Percentiles rank a stretch among this genome's conserved stretches.
Conservation (phyloP, 768 basidiomycete genomes). For the Suillus decipiens region DNA sequence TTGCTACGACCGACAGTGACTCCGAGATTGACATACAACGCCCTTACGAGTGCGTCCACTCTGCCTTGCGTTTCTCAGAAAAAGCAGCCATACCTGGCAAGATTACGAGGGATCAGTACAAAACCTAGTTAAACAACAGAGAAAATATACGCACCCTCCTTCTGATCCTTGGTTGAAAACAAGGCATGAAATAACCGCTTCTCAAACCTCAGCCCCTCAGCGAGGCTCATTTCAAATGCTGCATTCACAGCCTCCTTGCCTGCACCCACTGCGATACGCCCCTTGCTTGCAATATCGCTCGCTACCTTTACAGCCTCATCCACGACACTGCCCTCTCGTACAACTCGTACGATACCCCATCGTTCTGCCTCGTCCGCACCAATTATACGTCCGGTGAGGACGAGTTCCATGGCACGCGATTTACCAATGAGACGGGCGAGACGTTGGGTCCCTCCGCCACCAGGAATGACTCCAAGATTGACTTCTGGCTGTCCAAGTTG, state of each 20-base stretch:
- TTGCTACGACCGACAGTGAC: too few species aligned
- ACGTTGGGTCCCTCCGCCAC: constrained; percentile 92
- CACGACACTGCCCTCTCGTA: constrained; percentile 78
- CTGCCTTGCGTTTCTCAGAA: constrained; percentile 87
- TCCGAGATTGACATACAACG: too few species aligned
- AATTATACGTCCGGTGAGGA: constrained; percentile 84
- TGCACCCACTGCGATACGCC: constrained; percentile 80
- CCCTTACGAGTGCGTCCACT: constrained; percentile 61
- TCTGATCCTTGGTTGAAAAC: constrained; percentile 94
- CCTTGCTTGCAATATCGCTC: constrained; percentile 76
- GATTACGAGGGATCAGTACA: constrained; percentile 11
- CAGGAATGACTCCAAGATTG: constrained; percentile 92
- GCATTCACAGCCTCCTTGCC: constrained; percentile 94
- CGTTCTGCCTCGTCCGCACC: constrained; percentile 77
- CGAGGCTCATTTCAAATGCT: constrained; percentile 81
- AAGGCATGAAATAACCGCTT: constrained; percentile 86
- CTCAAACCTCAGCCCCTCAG: constrained; percentile 86
- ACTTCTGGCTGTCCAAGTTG: constrained; percentile 97
- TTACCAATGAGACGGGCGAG: constrained; percentile 86
- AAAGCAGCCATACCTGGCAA: constrained; percentile 89
- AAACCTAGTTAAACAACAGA: background rate
- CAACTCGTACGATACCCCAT: constrained; percentile 88
- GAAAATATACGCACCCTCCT: constrained; percentile 68
- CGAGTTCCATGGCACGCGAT: constrained; percentile 92
- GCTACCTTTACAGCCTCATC: constrained; percentile 86